Conservation (phyloP, 139 green algal genomes). For the Chloropicon primus region DNA sequence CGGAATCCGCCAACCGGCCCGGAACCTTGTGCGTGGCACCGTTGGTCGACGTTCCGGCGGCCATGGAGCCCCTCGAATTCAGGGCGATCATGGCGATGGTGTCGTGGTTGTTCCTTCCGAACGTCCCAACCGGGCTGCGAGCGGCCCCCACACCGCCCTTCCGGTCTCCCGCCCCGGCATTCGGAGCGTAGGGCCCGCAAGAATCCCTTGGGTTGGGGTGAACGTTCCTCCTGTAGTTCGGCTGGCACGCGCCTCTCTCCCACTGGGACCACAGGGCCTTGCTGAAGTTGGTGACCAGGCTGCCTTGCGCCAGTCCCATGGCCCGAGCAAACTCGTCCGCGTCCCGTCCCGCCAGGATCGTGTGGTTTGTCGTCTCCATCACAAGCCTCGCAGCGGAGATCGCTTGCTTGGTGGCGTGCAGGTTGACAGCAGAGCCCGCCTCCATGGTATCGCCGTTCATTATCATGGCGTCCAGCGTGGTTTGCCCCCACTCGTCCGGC, state of each 20-base stretch:
- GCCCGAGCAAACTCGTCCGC: conserved; percentile 41
- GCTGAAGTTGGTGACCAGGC: conserved; percentile 31
- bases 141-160: not conserved
- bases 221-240: conserved; percentile 51
- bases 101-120: conserved; percentile 33
- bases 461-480: conserved; percentile 58
- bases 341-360: conserved; percentile 39
- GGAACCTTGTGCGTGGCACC: conserved; percentile 26
- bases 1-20: conserved; percentile 31
- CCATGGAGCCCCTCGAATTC: conserved; percentile 24
- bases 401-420: conserved; percentile 34
- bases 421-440: conserved; percentile 37
- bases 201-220: conserved; percentile 19
- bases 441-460: conserved; percentile 54
- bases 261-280: conserved; percentile 11
- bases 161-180: not conserved
- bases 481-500: conserved; percentile 44
- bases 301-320: conserved; percentile 34
- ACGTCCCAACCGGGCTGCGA: not conserved
- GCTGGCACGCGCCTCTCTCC: conserved; percentile 35
- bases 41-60: conserved; percentile 37
- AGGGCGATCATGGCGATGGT: conserved; percentile 59
- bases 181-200: conserved; percentile 45
- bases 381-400: conserved; percentile 33
- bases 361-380: conserved; percentile 43